Evolutionary conservation across 345 rosid genomes (phyloP).

Genomic region (Erucastrum elatum): DNA sequence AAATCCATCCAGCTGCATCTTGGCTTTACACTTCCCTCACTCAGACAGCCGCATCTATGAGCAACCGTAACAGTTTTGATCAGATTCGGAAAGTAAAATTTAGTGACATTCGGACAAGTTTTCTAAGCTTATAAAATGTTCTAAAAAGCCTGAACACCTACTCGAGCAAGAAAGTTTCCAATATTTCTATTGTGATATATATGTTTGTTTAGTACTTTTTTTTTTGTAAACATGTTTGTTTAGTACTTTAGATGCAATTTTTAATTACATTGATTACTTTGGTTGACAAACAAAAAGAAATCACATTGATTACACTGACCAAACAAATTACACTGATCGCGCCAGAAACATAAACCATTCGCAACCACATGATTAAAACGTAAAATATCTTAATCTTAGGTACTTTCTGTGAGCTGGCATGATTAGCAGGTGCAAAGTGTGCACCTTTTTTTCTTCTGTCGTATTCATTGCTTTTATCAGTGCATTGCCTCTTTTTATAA

Average conservation of each 20-base stretch:
- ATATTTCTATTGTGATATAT: not conserved
- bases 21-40: conserved; percentile 17
- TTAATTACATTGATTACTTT: conserved; percentile 1
- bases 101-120: not conserved
- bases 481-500: not conserved
- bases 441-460: not conserved
- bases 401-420: conserved; percentile 31
- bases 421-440: conserved; percentile 16
- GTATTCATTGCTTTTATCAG: conserved; percentile 2
- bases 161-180: not conserved
- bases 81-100: not conserved
- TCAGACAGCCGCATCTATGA: not conserved
- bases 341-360: conserved; percentile 6
- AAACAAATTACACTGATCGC: conserved; percentile 16
- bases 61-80: not conserved
- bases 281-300: not conserved
- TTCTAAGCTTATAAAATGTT: not conserved
- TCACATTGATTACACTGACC: conserved; percentile 27
- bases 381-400: conserved; percentile 1
- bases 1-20: conserved; percentile 32
- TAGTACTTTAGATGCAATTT: not conserved
- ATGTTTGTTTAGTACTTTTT: too few relatives aligned
- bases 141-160: not conserved
- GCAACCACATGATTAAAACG: not conserved
- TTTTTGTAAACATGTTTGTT: not conserved